Conservation (phyloP, 306 rosid species). For the Ormosia emarginata region DNA sequence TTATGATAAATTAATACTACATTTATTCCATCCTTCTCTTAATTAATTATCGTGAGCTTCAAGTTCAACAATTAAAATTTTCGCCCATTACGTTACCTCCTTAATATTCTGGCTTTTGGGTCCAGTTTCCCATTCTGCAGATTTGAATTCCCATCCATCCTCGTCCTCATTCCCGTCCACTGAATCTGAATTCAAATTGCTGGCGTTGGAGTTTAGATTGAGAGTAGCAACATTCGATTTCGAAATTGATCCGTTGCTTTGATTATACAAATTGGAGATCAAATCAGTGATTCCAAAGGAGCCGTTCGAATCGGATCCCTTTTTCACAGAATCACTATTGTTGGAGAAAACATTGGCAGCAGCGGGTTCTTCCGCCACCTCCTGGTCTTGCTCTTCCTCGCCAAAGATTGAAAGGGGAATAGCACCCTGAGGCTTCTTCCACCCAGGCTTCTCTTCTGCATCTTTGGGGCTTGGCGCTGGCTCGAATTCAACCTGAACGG, state of each 20-base stretch:
- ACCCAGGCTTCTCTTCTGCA: neutral
- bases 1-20: neutral
- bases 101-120: slow-evolving; percentile 27
- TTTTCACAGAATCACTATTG: slow-evolving; percentile 25
- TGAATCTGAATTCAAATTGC: slow-evolving; percentile 29
- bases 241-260: slow-evolving; percentile 39
- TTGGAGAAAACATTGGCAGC: slow-evolving; percentile 19
- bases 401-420: slow-evolving; percentile 91
- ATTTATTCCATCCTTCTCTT: neutral
- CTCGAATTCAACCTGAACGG: slow-evolving; percentile 5
- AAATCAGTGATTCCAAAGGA: slow-evolving; percentile 43
- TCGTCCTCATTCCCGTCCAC: slow-evolving; percentile 37
- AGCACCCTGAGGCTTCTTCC: slow-evolving; percentile 65
- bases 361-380: slow-evolving; percentile 33
- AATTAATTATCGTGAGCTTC: neutral
- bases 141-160: slow-evolving; percentile 95
- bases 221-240: neutral
- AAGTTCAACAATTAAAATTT: neutral
- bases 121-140: slow-evolving; percentile 53
- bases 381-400: slow-evolving; percentile 44
- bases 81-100: slow-evolving; percentile 20
- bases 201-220: neutral
- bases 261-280: slow-evolving; percentile 43
- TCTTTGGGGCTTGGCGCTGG: neutral
- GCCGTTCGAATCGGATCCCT: slow-evolving; percentile 41